phyloP scores from a whole-genome alignment of 1,284 basidiomycete genomes.

The Inonotus hispidus region DNA sequence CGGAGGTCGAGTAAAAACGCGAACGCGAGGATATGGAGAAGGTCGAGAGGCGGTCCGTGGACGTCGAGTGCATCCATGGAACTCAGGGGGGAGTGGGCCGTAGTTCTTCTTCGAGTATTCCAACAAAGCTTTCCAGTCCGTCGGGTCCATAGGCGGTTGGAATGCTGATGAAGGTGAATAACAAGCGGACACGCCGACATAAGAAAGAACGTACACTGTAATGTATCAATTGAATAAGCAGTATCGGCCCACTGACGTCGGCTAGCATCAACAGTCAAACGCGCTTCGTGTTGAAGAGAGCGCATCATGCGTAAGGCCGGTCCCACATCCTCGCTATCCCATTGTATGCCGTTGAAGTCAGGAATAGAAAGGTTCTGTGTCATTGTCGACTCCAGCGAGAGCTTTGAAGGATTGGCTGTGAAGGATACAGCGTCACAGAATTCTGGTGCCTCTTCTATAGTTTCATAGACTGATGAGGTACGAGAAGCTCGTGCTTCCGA shows the following conservation, averaged over 20 bases:
- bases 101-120: conserved; percentile 68
- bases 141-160: conserved; percentile 55
- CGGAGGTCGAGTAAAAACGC: conserved; percentile 33
- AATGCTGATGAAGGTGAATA: conserved; percentile 46
- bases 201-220: conserved; percentile 54
- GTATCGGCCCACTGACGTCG: conserved; percentile 63
- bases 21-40: conserved; percentile 59
- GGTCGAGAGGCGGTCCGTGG: conserved; percentile 64
- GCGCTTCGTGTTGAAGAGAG: conserved; percentile 62
- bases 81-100: conserved; percentile 61
- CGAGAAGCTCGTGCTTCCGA: conserved; percentile 59
- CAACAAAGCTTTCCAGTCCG: conserved; percentile 65
- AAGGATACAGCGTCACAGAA: conserved; percentile 32
- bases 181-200: conserved; percentile 15
- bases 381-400: conserved; percentile 18
- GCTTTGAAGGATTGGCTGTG: conserved; percentile 23
- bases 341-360: conserved; percentile 46
- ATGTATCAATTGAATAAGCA: conserved; percentile 60
- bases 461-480: conserved; percentile 69
- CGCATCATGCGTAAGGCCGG: conserved; percentile 59
- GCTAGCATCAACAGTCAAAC: conserved; percentile 62
- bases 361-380: conserved; percentile 47
- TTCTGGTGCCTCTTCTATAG: conserved; percentile 60
- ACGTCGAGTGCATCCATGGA: conserved; percentile 50
- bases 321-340: conserved; percentile 63